A percentile compares a stretch with the other conserved stretches of the same genome.
phyloP scores from a whole-genome alignment of 768 basidiomycete species.

The Jaapia argillacea region DNA sequence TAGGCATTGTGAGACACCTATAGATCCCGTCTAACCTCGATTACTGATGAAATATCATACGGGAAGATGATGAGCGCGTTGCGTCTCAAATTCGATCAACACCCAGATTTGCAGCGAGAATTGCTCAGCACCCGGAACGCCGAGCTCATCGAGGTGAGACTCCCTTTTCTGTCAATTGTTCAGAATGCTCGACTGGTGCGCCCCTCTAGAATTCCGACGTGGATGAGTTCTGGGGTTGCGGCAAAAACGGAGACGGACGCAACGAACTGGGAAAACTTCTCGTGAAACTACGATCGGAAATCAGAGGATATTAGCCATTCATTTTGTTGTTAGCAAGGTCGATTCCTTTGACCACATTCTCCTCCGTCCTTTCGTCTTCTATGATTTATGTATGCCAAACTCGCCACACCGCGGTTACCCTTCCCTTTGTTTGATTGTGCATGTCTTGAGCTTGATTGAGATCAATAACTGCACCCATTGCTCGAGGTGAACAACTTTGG shows the following conservation, averaged over 20 bases:
- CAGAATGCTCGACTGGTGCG: conserved; percentile 1
- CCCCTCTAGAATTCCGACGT: conserved; percentile 53
- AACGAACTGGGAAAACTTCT: conserved; percentile 71
- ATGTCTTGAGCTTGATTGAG: too few species aligned
- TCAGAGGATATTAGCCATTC: too few species aligned
- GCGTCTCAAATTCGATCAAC: conserved; percentile 65
- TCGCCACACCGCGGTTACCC: too few species aligned
- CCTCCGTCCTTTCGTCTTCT: too few species aligned
- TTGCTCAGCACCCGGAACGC: conserved; percentile 57
- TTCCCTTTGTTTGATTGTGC: too few species aligned
- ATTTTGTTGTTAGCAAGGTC: too few species aligned
- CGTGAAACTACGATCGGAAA: conserved; percentile 48
- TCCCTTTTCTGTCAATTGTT: background rate
- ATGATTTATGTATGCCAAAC: too few species aligned
- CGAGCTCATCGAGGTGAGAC: conserved; percentile 55
- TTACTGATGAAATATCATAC: background rate
- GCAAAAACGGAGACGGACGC: conserved; percentile 51
- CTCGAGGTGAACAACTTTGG: too few species aligned
- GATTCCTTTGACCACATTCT: too few species aligned
- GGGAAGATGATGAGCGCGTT: conserved; percentile 58
- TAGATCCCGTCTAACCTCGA: background rate
- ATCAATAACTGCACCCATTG: too few species aligned
- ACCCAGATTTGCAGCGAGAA: conserved; percentile 43
- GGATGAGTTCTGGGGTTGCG: conserved; percentile 71
- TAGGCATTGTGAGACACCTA: conserved; percentile 18